Percentiles rank a stretch among this genome's conserved stretches.
These are phyloP conservation scores for Sporobolomyces phaffii DNA, from an alignment of 768 basidiomycete species.

Conservation along the genomic window DNA sequence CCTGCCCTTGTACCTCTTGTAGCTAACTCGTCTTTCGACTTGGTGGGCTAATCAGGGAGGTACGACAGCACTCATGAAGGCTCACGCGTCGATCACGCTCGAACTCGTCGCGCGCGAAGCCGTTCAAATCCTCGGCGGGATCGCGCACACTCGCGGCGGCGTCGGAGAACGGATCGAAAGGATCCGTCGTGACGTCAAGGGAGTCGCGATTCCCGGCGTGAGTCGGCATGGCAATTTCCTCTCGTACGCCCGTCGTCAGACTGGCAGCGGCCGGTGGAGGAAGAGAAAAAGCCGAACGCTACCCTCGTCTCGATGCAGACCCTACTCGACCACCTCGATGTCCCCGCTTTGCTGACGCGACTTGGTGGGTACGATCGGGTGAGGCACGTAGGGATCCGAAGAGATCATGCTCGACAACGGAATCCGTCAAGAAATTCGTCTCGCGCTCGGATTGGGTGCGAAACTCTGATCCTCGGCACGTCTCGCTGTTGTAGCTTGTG, in stretches of 20 bases:
- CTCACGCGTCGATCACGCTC: slow-evolving; percentile 31
- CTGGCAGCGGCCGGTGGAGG: no score
- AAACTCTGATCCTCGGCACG: slow-evolving; percentile 35
- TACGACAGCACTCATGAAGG: slow-evolving; percentile 40
- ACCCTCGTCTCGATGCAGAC: no score
- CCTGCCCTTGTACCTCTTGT: no score
- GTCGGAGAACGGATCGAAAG: slow-evolving; percentile 39
- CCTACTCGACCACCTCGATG: no score
- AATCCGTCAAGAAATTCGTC: slow-evolving; percentile 19
- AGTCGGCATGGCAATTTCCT: no score
- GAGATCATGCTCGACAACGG: slow-evolving; percentile 40
- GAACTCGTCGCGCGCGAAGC: slow-evolving; percentile 38
- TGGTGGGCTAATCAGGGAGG: no score
- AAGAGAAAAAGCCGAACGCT: no score
- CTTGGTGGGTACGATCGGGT: no score
- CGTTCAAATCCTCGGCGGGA: slow-evolving; percentile 41
- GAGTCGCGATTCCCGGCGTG: slow-evolving; percentile 37
- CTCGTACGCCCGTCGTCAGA: no score
- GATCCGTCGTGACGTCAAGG: slow-evolving; percentile 35
- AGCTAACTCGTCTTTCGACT: no score
- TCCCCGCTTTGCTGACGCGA: no score
- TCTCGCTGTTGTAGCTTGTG: no score
- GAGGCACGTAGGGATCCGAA: slow-evolving; percentile 27
- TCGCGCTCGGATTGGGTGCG: slow-evolving; percentile 36
- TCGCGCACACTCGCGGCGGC: slow-evolving; percentile 38